Base-by-base conservation (phyloP, 768 basidiomycete species). In the Pleurotus ostreatus region DNA sequence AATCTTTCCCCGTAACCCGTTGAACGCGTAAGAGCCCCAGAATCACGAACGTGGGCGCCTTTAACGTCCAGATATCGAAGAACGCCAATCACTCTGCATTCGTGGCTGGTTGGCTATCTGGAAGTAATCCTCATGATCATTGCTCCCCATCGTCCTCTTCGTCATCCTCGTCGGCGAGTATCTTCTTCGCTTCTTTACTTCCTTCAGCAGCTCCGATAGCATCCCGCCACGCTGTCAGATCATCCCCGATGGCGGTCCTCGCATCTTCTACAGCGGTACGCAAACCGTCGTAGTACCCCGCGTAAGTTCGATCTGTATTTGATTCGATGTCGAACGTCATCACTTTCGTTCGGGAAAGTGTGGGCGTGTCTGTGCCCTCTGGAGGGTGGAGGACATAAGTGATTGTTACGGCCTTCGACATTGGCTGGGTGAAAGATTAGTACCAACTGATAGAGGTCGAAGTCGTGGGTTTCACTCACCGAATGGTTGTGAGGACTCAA, bases 201-300 rank as follows among this genome's bases (percentile, higher is more conserved):
- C 79, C 66, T 66, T 92, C 89, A 5, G 70, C 64, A 47, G 78
- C 86, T 11, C 88, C 86, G 4, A 90, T 83, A 5, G 78, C 78
- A 68, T 92, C 88, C 62, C 85, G 78, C 89, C 88, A 91, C 4
- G 67, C 76, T 0, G 89, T 91, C 67, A 92, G 66, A 60, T 89
- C 85, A 44, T 82, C 76, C 8, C 89, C 89, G 3, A 88, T 61
- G 25, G 75, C 71, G 43, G 72, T 73, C 59, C 74, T 82, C 25
- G 86, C 85, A 37, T 73, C 69, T 34, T 70, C 71, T 49, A 91
- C 72, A 16, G 82, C 73, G 4, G 61, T 68, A 57, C 75, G 72
- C 40, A 91, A 67, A 2, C 68, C 71, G 1, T 68, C 65, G 56
- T 89, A 89, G 63, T 85, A 86, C 41, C 2, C n/a, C 13, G n/a